Conservation (phyloP, 1,284 basidiomycete genomes). For the Pseudozyma thailandica region DNA sequence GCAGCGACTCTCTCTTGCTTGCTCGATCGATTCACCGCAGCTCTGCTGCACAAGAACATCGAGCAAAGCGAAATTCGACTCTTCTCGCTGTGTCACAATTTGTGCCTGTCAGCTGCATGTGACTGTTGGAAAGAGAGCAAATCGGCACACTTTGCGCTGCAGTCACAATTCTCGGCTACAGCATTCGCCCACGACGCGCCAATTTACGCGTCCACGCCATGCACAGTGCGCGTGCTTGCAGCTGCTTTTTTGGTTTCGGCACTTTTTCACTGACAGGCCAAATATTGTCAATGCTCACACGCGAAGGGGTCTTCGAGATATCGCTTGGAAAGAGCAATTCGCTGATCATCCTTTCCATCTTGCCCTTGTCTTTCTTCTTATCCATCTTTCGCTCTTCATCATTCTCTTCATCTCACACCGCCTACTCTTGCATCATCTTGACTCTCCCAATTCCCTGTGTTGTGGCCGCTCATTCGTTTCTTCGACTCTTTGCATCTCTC, state of each 20-base stretch:
- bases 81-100: neutral
- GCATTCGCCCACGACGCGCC: slow-evolving; percentile 38
- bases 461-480: neutral
- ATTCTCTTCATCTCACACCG: slow-evolving; percentile 1
- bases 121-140: neutral
- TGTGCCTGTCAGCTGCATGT: slow-evolving; percentile 1
- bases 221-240: slow-evolving; percentile 7
- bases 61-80: slow-evolving; percentile 2
- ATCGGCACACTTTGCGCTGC: neutral
- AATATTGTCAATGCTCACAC: neutral
- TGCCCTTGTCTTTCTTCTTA: slow-evolving; percentile 1
- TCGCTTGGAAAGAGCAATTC: slow-evolving; percentile 1
- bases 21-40: slow-evolving; percentile 5
- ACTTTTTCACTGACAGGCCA: neutral
- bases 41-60: neutral
- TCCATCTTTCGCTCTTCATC: neutral
- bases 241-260: neutral
- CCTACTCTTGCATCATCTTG: neutral
- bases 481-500: slow-evolving; percentile 1
- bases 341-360: slow-evolving; percentile 15
- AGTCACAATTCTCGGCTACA: slow-evolving; percentile 17
- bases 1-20: too few species aligned
- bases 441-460: neutral
- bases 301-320: neutral
- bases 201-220: slow-evolving; percentile 41